Base-by-base conservation (phyloP, 306 rosid species). In the Lathyrus sativus region DNA sequence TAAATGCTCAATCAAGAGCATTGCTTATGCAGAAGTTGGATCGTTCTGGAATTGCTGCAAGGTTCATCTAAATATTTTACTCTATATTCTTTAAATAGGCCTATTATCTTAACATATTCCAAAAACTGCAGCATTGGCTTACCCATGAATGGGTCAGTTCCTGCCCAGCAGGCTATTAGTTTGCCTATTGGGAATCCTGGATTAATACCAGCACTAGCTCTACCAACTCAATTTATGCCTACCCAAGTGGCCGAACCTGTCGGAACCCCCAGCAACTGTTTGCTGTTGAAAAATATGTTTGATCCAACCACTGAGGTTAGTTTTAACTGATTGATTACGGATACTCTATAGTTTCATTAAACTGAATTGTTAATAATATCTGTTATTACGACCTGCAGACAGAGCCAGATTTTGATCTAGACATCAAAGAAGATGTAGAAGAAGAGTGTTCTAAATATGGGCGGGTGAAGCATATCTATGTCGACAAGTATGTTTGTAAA, bases 1-100 rank as follows among this genome's bases (percentile, higher is more conserved):
- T 93, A 71, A 93, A 93, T 85, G 99, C 97, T 48, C 99, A 93
- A 68, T 93, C 99, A 68, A 90, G 99, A 84, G 97, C 95, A 14
- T 59, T 93, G 71, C 95, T 93, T 37, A 93, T 93, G 99, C 89
- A 84, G 78, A 93, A 90, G 84, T 84, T 93, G 67, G 99, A 93
- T 73, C 99, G 97, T 73, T 74, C 99, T 68, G 99, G 99, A 70
- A 81, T 85, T 70, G 90, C 99, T 11, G 84, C 99, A 54, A 88
- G 97, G 98, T 93, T 76, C 68, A 83, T 85, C 35, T 70, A 14
- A 35, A 8, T 12, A 33, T 61, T 33, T 71, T 38, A 8, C 38
- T 63, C 33, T 35, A 29, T 9, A 19, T 61, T 61, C n/a, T 45
- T 49, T 17, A 9, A 42, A 37, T 13, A 49, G 31, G 38, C 12